A percentile compares a stretch with the other conserved stretches of the same genome.
phyloP scores from a whole-genome alignment of 2,329 filamentous ascomycete species.

The Ceratocystis variospora region DNA sequence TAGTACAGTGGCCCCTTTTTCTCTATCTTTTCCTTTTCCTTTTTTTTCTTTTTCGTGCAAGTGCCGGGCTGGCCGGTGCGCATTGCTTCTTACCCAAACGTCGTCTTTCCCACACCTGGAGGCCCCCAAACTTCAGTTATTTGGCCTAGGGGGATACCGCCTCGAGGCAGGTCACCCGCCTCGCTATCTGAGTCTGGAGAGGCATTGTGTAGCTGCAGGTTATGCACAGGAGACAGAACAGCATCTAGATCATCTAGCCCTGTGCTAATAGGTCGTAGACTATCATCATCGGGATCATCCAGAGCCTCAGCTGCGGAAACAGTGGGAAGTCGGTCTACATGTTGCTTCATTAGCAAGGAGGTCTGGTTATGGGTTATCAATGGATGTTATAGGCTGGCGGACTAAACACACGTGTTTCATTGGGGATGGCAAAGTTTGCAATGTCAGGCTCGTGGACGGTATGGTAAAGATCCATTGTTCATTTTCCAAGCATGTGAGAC shows the following conservation, averaged over 20 bases:
- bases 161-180: conserved; percentile 21
- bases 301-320: conserved; percentile 62
- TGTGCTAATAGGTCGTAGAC: conserved; percentile 41
- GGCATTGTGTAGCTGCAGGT: neutral
- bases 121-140: conserved; percentile 82
- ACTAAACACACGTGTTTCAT: conserved; percentile 36
- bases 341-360: neutral
- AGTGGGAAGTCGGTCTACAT: conserved; percentile 58
- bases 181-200: neutral
- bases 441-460: conserved; percentile 46
- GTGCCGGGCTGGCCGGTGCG: neutral
- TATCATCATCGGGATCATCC: conserved; percentile 41
- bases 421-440: conserved; percentile 42
- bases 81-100: conserved; percentile 47
- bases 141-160: conserved; percentile 60
- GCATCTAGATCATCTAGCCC: conserved; percentile 41
- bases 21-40: too few relatives aligned
- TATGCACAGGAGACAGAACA: conserved; percentile 26
- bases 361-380: conserved; percentile 3
- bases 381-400: neutral
- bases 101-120: conserved; percentile 72
- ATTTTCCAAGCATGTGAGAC: neutral
- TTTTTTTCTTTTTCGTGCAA: neutral
- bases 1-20: neutral
- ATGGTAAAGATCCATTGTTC: conserved; percentile 41